Base-by-base conservation (phyloP, 1,139 yeast genomes). In the Ogataea hybrid region DNA sequence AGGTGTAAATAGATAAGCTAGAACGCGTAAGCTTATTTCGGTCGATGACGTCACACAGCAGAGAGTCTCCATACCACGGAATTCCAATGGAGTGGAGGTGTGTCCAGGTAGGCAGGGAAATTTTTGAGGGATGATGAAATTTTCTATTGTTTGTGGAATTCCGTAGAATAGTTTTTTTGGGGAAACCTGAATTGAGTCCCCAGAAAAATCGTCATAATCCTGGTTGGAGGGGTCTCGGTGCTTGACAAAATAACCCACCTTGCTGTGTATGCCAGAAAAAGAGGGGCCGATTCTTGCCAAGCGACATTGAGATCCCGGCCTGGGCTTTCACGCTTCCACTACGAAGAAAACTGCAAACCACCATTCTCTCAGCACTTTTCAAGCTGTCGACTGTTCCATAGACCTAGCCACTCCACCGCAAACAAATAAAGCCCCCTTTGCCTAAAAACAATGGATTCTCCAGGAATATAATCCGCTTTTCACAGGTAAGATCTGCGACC, bases 101-200 rank as follows among this genome's bases (percentile, higher is more conserved):
- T 27, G 32, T 27, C 31, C 20, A n/a, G 15, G 21, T 6, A 8
- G 11, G n/a, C 20, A 28, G 18, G 20, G 18, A 28, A 9, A 28
- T 5, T 15, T 4, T 10, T 15, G 31, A 8, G 15, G 0, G n/a
- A 16, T 17, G 17, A 30, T 18, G n/a, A n/a, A 14, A n/a, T 18
- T 23, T 25, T 35, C 25, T 37, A 32, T 37, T 37, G 40, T 32
- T 18, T 21, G 25, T 32, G 41, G 41, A 38, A 34, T 38, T 38
- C 37, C 41, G 41, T 37, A 31, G 28, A 31, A 30, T 20, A 25
- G 21, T 14, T 20, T 15, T n/a, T 37, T 23, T 33, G 35, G 35
- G 33, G 32, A 25, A 25, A n/a, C 20, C 25, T n/a, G 25, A 6
- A 12, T n/a, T 32, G 20, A 9, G 23, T 11, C 23, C 34, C 36